Conservation (phyloP, 1,284 basidiomycete species). For the Boletus smithii region DNA sequence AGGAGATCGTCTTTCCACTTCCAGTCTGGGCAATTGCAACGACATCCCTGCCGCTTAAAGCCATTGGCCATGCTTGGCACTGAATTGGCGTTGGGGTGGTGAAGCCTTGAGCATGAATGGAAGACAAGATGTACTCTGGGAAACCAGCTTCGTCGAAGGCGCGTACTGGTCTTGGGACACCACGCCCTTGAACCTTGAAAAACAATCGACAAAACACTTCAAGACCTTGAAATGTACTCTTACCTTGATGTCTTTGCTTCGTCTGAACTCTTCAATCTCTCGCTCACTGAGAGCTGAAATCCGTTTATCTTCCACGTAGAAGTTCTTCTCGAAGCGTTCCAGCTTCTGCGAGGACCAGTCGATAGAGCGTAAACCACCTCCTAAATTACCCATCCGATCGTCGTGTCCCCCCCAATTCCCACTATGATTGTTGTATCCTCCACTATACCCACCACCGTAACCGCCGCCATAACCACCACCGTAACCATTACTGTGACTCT, state of each 20-base stretch:
- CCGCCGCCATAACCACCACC: slow-evolving; percentile 36
- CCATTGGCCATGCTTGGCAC: slow-evolving; percentile 99
- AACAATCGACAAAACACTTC: neutral
- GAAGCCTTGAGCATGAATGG: slow-evolving; percentile 94
- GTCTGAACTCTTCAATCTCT: slow-evolving; percentile 87
- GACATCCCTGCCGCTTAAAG: slow-evolving; percentile 88
- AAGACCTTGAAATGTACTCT: neutral
- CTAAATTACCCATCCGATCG: slow-evolving; percentile 60
- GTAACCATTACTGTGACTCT: slow-evolving; percentile 40
- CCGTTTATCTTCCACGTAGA: slow-evolving; percentile 91
- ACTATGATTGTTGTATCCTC: slow-evolving; percentile 32
- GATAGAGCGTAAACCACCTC: slow-evolving; percentile 77
- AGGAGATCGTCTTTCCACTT: slow-evolving; percentile 96
- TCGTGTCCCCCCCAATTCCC: slow-evolving; percentile 49
- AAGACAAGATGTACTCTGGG: slow-evolving; percentile 93
- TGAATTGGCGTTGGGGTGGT: slow-evolving; percentile 89
- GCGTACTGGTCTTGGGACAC: slow-evolving; percentile 87
- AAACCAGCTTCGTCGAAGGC: slow-evolving; percentile 94
- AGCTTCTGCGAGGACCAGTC: slow-evolving; percentile 81
- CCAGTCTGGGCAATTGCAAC: slow-evolving; percentile 97
- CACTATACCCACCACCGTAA: slow-evolving; percentile 33
- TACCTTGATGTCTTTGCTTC: slow-evolving; percentile 85
- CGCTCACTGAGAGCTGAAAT: slow-evolving; percentile 77
- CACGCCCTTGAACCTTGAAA: slow-evolving; percentile 78
- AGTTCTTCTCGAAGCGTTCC: slow-evolving; percentile 92